Percentiles rank a stretch among this genome's conserved stretches.
These are phyloP conservation scores for Zasmidium citrigriseum DNA, from an alignment of 2,329 filamentous ascomycete genomes.

Conservation along the genomic window DNA sequence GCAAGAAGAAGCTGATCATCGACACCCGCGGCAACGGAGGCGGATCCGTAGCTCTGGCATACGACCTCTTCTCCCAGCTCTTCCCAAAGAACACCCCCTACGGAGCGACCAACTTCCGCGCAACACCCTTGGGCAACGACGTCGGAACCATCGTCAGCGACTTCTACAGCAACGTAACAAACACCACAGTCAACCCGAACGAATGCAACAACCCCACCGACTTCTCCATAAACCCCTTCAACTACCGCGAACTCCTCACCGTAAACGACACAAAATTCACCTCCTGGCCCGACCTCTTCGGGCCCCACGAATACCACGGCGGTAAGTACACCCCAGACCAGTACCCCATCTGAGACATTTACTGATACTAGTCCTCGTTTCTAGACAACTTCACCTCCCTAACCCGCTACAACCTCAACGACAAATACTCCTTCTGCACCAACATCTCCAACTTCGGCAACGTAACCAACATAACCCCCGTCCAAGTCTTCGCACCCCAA, in stretches of 20 bases:
- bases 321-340: too few relatives aligned
- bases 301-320: constrained; percentile 28
- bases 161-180: constrained; percentile 1
- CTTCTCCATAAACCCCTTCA: constrained; percentile 30
- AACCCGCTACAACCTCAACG: constrained; percentile 37
- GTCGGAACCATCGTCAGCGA: constrained; percentile 34
- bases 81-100: constrained; percentile 53
- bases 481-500: constrained; percentile 38
- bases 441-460: constrained; percentile 6
- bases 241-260: constrained; percentile 30
- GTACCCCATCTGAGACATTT: too few relatives aligned
- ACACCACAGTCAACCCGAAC: neutral
- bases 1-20: constrained; percentile 64
- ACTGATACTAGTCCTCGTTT: too few relatives aligned
- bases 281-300: constrained; percentile 40
- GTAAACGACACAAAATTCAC: constrained; percentile 31
- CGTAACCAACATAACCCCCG: constrained; percentile 15
- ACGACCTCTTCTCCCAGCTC: constrained; percentile 54
- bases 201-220: neutral
- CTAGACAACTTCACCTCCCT: constrained; percentile 40
- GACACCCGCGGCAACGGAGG: constrained; percentile 65
- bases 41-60: constrained; percentile 48
- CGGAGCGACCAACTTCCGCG: constrained; percentile 45
- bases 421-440: constrained; percentile 6
- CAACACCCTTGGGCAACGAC: constrained; percentile 42